These are phyloP conservation scores for Stemphylium vesicarium DNA, from an alignment of 2,329 filamentous ascomycete species.

Conservation along the genomic window DNA sequence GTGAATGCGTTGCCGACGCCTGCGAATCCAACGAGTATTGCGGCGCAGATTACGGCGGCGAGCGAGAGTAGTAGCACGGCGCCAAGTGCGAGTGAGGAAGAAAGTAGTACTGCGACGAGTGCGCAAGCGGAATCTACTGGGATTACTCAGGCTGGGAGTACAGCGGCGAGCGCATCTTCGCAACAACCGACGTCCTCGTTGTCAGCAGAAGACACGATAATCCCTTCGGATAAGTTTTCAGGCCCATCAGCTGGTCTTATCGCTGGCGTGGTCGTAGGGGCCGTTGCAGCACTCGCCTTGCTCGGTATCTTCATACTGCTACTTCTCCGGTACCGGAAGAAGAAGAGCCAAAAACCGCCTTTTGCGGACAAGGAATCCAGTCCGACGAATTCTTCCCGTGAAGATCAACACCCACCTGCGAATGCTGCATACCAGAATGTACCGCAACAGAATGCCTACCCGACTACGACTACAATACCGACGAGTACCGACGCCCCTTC, in stretches of 20 bases:
- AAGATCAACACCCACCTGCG: neutral
- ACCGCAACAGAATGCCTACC: neutral
- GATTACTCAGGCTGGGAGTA: neutral
- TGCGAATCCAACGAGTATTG: constrained; percentile 2
- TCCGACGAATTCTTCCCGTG: neutral
- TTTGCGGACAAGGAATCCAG: constrained; percentile 5
- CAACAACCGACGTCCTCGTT: neutral
- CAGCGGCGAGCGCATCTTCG: neutral
- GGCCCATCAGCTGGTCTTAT: constrained; percentile 14
- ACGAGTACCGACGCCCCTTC: neutral
- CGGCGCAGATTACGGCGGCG: neutral
- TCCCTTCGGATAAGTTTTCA: too few species aligned
- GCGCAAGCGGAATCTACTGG: neutral
- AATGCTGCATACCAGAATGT: neutral
- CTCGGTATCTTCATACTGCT: constrained; percentile 20
- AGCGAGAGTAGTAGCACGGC: neutral
- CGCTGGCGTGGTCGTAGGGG: constrained; percentile 17
- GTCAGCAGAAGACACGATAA: too few species aligned
- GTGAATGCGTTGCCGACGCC: constrained; percentile 1
- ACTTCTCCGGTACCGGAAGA: constrained; percentile 14
- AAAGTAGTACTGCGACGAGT: neutral
- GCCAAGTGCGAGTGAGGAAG: neutral
- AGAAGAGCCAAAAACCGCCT: neutral
- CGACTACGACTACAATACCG: neutral
- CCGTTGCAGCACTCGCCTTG: constrained; percentile 14